These are phyloP conservation scores for Fusarium humuli DNA, from an alignment of 2,329 filamentous ascomycete genomes.

Conservation along the genomic window DNA sequence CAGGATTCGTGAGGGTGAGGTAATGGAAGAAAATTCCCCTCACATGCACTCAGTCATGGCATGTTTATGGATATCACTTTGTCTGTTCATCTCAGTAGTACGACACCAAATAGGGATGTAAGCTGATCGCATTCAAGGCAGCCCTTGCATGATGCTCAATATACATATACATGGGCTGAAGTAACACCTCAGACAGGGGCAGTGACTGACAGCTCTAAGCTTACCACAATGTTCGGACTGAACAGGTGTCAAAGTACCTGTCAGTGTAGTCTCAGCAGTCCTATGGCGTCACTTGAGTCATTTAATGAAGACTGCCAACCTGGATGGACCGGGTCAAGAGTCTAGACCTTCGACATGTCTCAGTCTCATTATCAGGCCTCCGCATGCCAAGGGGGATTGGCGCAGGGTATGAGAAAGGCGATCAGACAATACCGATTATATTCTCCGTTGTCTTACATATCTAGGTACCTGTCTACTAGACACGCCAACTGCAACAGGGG, in stretches of 20 bases:
- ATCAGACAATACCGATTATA: slow-evolving; percentile 12
- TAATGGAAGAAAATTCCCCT: background rate
- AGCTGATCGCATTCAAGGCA: background rate
- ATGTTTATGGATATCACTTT: background rate
- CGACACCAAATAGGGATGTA: background rate
- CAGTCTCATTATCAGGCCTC: background rate
- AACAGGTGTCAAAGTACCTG: slow-evolving; percentile 1
- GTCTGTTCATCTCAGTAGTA: background rate
- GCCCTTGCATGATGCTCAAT: slow-evolving; percentile 1
- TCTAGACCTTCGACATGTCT: slow-evolving; percentile 29
- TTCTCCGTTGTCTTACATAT: slow-evolving; percentile 17
- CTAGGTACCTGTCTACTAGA: background rate
- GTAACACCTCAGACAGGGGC: background rate
- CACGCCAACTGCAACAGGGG: background rate
- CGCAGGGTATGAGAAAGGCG: background rate
- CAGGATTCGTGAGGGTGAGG: background rate
- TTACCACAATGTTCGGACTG: background rate
- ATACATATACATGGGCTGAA: slow-evolving; percentile 8
- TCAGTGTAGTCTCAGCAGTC: slow-evolving; percentile 4
- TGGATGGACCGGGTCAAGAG: slow-evolving; percentile 1
- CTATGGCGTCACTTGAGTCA: slow-evolving; percentile 18
- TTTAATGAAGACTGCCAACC: slow-evolving; percentile 14
- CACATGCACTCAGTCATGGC: background rate
- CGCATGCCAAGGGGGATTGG: background rate
- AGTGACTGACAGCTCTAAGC: slow-evolving; percentile 4